Conservation (phyloP, 345 rosid species). For the Pistacia atlantica region DNA sequence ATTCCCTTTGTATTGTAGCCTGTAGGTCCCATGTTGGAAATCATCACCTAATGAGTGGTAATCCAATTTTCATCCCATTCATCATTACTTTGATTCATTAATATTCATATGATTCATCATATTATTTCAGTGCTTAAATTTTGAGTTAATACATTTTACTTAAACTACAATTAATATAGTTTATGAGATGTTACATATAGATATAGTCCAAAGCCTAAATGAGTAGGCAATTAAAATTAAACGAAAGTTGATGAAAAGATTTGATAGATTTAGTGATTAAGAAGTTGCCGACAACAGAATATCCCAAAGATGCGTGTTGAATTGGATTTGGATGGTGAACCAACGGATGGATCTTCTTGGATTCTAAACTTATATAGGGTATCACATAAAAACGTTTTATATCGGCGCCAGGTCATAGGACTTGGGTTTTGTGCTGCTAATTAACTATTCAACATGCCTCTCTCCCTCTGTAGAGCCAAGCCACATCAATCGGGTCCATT, state of each 20-base stretch:
- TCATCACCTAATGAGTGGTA: slow-evolving; percentile 11
- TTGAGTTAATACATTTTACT: too few relatives aligned
- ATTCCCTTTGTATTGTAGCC: too few relatives aligned
- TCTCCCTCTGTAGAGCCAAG: background rate
- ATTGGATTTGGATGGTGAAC: background rate
- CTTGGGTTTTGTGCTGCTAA: background rate
- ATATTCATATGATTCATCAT: too few relatives aligned
- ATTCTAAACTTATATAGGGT: background rate
- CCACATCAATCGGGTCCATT: too few relatives aligned
- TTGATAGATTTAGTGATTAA: background rate
- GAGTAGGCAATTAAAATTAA: too few relatives aligned
- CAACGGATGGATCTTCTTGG: background rate
- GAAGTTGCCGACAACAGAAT: background rate
- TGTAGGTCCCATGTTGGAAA: background rate
- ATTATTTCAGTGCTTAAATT: too few relatives aligned
- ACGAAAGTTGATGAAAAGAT: background rate
- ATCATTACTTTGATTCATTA: background rate
- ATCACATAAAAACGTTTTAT: background rate
- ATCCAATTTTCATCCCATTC: background rate
- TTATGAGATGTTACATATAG: too few relatives aligned
- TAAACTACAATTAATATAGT: too few relatives aligned
- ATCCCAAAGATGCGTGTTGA: background rate
- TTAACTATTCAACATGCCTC: background rate
- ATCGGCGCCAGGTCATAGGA: background rate
- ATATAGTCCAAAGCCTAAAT: too few relatives aligned